Evolutionary conservation across 805 yeast species (phyloP), one percentile per base, ranked within the genome.

Genomic region (Schizosaccharomyces pombe): DNA sequence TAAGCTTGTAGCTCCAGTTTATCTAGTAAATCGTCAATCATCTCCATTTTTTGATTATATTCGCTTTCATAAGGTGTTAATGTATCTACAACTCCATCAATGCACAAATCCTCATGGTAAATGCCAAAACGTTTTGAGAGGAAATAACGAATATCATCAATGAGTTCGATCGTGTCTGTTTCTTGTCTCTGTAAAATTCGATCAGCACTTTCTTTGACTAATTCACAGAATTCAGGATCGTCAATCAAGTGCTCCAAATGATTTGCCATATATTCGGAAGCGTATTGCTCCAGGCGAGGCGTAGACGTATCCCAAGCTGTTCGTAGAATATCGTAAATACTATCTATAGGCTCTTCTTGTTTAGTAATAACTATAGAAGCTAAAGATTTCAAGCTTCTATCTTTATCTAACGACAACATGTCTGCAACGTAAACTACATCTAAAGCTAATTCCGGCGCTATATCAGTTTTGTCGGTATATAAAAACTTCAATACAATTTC

Each of bases 121-220:
- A 68, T 61, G 11, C 62, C 63, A 56, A 65, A 69, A 52, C 63
- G 66, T 60, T 72, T 69, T 11, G 68, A 61, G 51, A 83, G 64
- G 58, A 78, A 80, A 63, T 73, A 83, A 58, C 86, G 69, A 9
- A 83, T 78, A 66, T 82, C 93, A 64, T 82, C 94, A 29, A 83
- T 70, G 59, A 83, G 67, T 60, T 83, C 94, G 61, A 83, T 80
- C 0, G 89, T 80, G 66, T 83, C 94, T 0, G 82, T 79, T 57
- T 78, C 84, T 59, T 83, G 78, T 62, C 91, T 72, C 14, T 63
- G 65, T 22, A 72, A 61, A 53, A 83, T 81, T 59, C 84, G 67
- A 14, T 61, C 58, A 0, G 89, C 80, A 62, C 76, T 71, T 56
- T 72, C 74, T n/a, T 59, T 8, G 4, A 72, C 63, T 16, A 73